Evolutionary conservation across 257 asterid genomes (phyloP).

Genomic region (Solanum peruvianum): DNA sequence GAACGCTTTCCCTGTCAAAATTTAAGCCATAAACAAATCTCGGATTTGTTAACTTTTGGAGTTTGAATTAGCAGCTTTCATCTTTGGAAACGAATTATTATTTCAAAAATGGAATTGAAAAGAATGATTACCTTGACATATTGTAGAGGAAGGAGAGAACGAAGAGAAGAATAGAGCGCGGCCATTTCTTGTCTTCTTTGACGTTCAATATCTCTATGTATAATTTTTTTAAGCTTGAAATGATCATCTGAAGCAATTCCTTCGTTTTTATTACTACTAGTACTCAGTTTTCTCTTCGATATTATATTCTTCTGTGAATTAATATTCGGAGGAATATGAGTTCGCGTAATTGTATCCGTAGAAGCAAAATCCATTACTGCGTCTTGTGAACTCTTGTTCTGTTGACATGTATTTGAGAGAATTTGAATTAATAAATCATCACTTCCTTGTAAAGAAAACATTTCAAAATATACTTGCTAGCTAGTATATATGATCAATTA

Average conservation of each 20-base stretch:
- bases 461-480: not conserved
- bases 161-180: conserved; percentile 20
- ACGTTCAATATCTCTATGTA: conserved; percentile 33
- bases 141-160: conserved; percentile 30
- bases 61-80: too few relatives aligned
- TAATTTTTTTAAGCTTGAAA: conserved; percentile 4
- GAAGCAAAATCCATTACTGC: not conserved
- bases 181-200: conserved; percentile 39
- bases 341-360: not conserved
- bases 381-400: not conserved
- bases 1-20: conserved; percentile 35
- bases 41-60: too few relatives aligned
- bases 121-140: conserved; percentile 13
- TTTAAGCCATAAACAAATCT: not conserved
- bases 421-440: not conserved
- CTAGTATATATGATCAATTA: not conserved
- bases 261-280: not conserved
- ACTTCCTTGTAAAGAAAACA: not conserved
- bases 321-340: not conserved
- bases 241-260: not conserved
- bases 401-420: not conserved
- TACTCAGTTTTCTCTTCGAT: not conserved
- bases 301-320: not conserved
- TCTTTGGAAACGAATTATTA: too few relatives aligned
- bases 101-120: not conserved